Conservation (phyloP, 257 asterid genomes). For the Nicotiana obtusifolia region DNA sequence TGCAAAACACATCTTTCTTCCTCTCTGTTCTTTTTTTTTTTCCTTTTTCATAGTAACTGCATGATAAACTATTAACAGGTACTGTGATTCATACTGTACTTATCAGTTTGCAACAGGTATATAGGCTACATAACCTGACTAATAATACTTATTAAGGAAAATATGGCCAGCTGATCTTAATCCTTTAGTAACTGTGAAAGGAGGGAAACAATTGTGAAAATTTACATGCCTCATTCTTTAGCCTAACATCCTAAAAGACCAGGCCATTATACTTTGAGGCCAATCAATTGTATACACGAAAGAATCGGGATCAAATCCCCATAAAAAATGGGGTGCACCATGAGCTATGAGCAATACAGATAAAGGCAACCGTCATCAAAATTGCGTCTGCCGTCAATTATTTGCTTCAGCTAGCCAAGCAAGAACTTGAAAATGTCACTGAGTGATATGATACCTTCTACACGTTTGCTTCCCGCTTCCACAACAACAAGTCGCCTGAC, state of each 20-base stretch:
- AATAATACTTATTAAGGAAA: conserved; percentile 16
- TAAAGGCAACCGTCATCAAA: not conserved
- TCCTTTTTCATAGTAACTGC: not conserved
- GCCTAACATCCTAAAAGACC: conserved; percentile 25
- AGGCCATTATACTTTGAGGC: conserved; percentile 36
- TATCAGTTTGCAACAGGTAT: not conserved
- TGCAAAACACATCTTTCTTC: not conserved
- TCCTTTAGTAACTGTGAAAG: not conserved
- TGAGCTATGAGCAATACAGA: conserved; percentile 1
- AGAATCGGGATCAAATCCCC: conserved; percentile 20
- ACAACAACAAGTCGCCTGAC: conserved; percentile 76
- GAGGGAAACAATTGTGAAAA: conserved; percentile 13
- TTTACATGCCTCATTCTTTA: conserved; percentile 22
- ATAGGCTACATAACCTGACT: not conserved
- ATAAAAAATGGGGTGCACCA: conserved; percentile 13
- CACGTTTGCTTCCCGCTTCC: conserved; percentile 96
- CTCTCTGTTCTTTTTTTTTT: not conserved
- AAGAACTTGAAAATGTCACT: conserved; percentile 75
- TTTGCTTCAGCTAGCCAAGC: conserved; percentile 37
- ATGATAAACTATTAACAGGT: not conserved
- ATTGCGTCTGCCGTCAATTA: not conserved
- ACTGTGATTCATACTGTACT: not conserved
- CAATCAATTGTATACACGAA: conserved; percentile 35
- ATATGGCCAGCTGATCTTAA: conserved; percentile 3
- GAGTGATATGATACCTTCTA: conserved; percentile 71